Evolutionary conservation across 257 asterid genomes (phyloP), one percentile per base, ranked within the genome.

Genomic region (Verbascum thapsus): DNA sequence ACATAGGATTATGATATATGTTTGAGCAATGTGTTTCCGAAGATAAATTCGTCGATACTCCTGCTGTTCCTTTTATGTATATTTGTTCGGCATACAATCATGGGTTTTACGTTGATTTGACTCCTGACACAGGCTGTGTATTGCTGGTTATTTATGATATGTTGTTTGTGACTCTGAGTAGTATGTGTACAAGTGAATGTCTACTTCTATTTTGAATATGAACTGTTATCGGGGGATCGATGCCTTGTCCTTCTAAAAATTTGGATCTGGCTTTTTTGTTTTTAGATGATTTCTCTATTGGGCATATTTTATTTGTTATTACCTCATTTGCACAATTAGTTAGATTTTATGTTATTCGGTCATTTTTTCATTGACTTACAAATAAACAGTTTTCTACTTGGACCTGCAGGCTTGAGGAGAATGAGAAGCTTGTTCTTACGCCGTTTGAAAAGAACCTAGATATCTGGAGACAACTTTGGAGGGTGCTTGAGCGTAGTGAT

Each of bases 401-500:
- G 49, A 39, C 69, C 63, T 77, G 61, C 85, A 94, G 99, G 69
- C 95, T 94, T 61, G 99, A 94, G 78, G 96, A 90, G 74, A 94
- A 94, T 22, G 95, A 90, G 80, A 90, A 79, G 45, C 84, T 94
- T 48, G 96, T 94, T 64, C 85, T 94, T 60, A 94, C 99, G 30
- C 99, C 99, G 68, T 94, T 94, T 78, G 99, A 94, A 81, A 94
- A 94, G 81, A 94, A 94, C 70, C 80, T 94, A 42, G 97, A 90
- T 81, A 94, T 94, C 64, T 94, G 99, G 99, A 84, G 99, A 72
- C 99, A 94, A 72, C 99, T 94, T 68, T 94, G 99, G 99, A 90
- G 99, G 81, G 99, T 94, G 73, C 95, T 94, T 62, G 99, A 94
- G 74, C 96, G 99, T 43, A 85, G 97, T 80, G 99, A 94, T 76